These are phyloP conservation scores for Nemania sp. DNA, from an alignment of 2,329 filamentous ascomycete species.

Conservation along the genomic window DNA sequence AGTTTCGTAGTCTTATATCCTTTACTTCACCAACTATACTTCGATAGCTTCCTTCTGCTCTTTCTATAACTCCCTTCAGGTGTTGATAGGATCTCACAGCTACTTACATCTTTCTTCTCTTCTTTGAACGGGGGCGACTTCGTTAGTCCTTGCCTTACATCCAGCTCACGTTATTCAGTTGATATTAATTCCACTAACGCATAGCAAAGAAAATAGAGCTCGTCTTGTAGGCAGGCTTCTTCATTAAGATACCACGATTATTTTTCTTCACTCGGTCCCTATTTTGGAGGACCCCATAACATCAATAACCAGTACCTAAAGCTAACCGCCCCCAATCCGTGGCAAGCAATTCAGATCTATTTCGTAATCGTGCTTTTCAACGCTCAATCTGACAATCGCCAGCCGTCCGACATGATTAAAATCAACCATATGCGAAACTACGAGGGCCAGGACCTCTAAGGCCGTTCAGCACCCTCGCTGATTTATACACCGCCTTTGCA, in stretches of 20 bases:
- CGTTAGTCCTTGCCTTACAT: background rate
- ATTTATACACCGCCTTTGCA: slow-evolving; percentile 32
- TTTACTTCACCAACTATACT: slow-evolving; percentile 19
- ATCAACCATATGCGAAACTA: slow-evolving; percentile 28
- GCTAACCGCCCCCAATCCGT: slow-evolving; percentile 10
- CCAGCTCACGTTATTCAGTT: slow-evolving; percentile 34
- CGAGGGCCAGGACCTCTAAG: slow-evolving; percentile 1
- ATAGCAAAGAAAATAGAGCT: slow-evolving; percentile 36
- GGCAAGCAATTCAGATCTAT: slow-evolving; percentile 38
- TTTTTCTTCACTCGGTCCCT: slow-evolving; percentile 24
- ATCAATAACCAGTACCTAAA: slow-evolving; percentile 14
- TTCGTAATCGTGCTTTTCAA: slow-evolving; percentile 33
- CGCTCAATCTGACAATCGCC: slow-evolving; percentile 27
- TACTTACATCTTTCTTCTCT: background rate
- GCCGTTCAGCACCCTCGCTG: slow-evolving; percentile 11
- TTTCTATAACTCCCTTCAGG: slow-evolving; percentile 6
- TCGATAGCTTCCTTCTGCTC: background rate
- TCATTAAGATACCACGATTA: slow-evolving; percentile 42
- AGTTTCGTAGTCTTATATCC: slow-evolving; percentile 16
- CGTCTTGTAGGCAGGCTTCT: slow-evolving; percentile 27
- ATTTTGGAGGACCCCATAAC: slow-evolving; percentile 17
- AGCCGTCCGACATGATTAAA: slow-evolving; percentile 28
- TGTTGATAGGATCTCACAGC: slow-evolving; percentile 2
- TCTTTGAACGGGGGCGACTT: slow-evolving; percentile 1
- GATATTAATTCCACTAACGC: slow-evolving; percentile 47